A percentile compares a stretch with the other conserved stretches of the same genome.
phyloP scores from a whole-genome alignment of 1,284 basidiomycete genomes.

The Cutaneotrichosporon cutaneum region DNA sequence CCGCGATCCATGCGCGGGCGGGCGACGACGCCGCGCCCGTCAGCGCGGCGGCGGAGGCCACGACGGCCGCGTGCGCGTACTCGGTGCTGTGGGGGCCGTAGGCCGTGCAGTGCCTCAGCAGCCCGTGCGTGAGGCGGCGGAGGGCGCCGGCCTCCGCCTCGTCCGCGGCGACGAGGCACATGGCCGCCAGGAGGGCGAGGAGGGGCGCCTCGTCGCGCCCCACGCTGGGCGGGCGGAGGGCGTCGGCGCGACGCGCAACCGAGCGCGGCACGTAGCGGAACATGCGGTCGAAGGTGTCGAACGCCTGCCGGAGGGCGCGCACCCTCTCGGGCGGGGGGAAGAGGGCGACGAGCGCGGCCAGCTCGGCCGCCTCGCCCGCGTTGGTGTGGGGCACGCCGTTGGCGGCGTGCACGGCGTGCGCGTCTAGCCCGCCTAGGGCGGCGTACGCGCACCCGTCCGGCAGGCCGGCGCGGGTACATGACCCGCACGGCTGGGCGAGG shows the following conservation, averaged over 20 bases:
- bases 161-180: neutral
- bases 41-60: neutral
- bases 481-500: constrained; percentile 10
- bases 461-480: constrained; percentile 10
- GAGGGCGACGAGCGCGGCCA: neutral
- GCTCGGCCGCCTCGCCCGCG: neutral
- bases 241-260: neutral
- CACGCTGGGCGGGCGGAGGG: neutral
- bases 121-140: neutral
- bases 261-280: constrained; percentile 9
- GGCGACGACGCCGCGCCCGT: neutral
- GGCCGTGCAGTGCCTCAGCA: neutral
- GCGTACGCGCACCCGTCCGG: constrained; percentile 2
- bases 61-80: neutral
- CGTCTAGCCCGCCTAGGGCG: neutral
- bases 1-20: constrained; percentile 4
- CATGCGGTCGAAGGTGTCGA: constrained; percentile 2
- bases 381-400: neutral
- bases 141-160: neutral
- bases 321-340: constrained; percentile 6
- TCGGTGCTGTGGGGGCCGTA: neutral
- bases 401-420: neutral
- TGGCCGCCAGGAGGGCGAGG: neutral
- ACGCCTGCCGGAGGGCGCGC: neutral
- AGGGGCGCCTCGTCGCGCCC: neutral